Evolutionary conservation across 495 filamentous ascomycete genomes (phyloP).

Genomic region (Jackrogersella minutella): DNA sequence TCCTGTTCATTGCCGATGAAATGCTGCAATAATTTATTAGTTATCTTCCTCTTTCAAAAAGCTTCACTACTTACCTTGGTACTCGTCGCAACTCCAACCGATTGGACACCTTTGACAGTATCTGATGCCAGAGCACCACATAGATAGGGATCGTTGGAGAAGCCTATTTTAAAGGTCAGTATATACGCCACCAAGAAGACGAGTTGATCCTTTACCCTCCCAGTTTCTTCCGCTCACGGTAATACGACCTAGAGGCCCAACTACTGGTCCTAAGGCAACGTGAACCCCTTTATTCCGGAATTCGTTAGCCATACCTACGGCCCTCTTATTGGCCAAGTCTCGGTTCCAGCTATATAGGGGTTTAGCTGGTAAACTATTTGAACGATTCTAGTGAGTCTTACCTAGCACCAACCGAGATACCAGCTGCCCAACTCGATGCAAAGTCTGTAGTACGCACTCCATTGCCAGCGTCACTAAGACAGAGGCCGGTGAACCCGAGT

Average conservation of each 20-base stretch:
- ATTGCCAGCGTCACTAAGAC: slow-evolving; percentile 69
- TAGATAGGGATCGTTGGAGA: slow-evolving; percentile 60
- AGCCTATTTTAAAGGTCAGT: slow-evolving; percentile 41
- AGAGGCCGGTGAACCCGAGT: slow-evolving; percentile 68
- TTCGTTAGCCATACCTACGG: slow-evolving; percentile 59
- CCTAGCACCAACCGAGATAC: slow-evolving; percentile 66
- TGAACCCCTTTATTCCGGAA: slow-evolving; percentile 71
- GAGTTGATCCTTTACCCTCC: slow-evolving; percentile 49
- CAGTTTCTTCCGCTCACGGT: slow-evolving; percentile 65
- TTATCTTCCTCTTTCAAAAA: not conserved
- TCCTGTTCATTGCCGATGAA: slow-evolving; percentile 75
- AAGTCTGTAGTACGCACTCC: slow-evolving; percentile 67
- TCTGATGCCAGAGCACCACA: slow-evolving; percentile 56
- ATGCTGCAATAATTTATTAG: slow-evolving; percentile 51
- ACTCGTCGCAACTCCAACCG: slow-evolving; percentile 61
- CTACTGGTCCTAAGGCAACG: slow-evolving; percentile 71
- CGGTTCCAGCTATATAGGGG: slow-evolving; percentile 64
- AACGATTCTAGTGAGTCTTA: slow-evolving; percentile 37
- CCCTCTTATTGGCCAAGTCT: slow-evolving; percentile 58
- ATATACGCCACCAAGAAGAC: not conserved
- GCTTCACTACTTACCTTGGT: slow-evolving; percentile 52
- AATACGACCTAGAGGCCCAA: slow-evolving; percentile 63
- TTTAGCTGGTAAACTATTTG: not conserved
- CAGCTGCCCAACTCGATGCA: slow-evolving; percentile 65
- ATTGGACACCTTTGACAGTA: slow-evolving; percentile 60